These are phyloP conservation scores for Selenicereus undatus DNA, from an alignment of 148 eudicot genomes.

Conservation along the genomic window DNA sequence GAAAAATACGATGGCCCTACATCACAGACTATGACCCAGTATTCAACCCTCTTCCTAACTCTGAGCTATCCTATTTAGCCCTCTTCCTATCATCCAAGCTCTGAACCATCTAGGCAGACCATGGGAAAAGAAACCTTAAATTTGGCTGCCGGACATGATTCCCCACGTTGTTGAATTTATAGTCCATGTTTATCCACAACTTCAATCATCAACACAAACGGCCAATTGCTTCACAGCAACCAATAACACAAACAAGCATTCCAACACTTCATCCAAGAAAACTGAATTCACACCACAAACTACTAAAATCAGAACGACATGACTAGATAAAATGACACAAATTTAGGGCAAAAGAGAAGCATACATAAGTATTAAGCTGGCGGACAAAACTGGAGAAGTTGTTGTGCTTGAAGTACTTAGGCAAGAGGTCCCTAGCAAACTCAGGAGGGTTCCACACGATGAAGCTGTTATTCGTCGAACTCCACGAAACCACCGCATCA, in stretches of 20 bases:
- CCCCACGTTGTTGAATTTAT: not conserved
- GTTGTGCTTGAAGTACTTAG: conserved; percentile 82
- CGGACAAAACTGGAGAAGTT: conserved; percentile 94
- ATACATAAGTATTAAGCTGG: conserved; percentile 81
- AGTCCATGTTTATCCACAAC: too few species aligned
- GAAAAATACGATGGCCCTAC: not conserved
- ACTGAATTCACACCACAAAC: not conserved
- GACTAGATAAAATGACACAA: not conserved
- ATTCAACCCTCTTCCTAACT: not conserved
- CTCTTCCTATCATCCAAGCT: not conserved
- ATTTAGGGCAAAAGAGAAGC: not conserved
- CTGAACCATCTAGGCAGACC: not conserved
- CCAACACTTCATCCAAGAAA: not conserved
- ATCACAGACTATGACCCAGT: not conserved
- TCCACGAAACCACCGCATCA: conserved; percentile 76
- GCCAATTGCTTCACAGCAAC: not conserved
- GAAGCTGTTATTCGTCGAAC: conserved; percentile 69
- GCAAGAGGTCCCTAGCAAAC: conserved; percentile 66
- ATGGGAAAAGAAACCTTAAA: not conserved
- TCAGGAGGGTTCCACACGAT: conserved; percentile 89
- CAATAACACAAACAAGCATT: not conserved
- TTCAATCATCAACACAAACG: not conserved
- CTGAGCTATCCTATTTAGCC: too few species aligned
- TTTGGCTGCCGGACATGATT: not conserved
- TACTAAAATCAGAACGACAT: not conserved